These are phyloP conservation scores for Sphaceloma murrayae DNA, from an alignment of 2,329 filamentous ascomycete genomes.

Conservation along the genomic window DNA sequence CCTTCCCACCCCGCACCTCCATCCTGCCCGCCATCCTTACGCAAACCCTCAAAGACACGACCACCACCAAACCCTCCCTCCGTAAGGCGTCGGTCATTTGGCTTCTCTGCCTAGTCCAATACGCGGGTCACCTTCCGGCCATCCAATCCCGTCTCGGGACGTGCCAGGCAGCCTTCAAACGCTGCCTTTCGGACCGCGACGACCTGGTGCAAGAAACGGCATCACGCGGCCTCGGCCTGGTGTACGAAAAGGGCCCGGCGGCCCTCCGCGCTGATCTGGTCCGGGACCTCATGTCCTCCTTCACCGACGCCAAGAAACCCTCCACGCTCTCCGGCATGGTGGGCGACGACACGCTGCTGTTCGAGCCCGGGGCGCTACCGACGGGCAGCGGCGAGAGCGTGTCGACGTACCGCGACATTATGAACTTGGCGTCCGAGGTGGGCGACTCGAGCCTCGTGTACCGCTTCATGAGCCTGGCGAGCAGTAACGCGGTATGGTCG, in stretches of 20 bases:
- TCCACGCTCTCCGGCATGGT: slow-evolving; percentile 56
- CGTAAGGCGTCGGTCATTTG: slow-evolving; percentile 91
- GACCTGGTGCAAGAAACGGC: slow-evolving; percentile 94
- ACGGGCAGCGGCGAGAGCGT: slow-evolving; percentile 76
- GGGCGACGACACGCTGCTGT: slow-evolving; percentile 81
- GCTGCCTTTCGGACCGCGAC: slow-evolving; percentile 76
- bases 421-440: slow-evolving; percentile 89
- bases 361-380: slow-evolving; percentile 80
- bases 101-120: slow-evolving; percentile 84
- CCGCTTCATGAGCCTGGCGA: slow-evolving; percentile 94
- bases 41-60: slow-evolving; percentile 67
- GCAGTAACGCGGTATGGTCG: slow-evolving; percentile 93
- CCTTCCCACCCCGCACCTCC: slow-evolving; percentile 30
- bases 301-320: slow-evolving; percentile 64
- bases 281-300: slow-evolving; percentile 76
- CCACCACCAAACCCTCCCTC: slow-evolving; percentile 76
- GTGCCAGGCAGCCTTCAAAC: slow-evolving; percentile 79
- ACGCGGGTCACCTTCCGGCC: slow-evolving; percentile 68
- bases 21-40: slow-evolving; percentile 52
- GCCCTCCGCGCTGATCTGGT: slow-evolving; percentile 73
- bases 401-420: slow-evolving; percentile 95
- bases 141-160: slow-evolving; percentile 66
- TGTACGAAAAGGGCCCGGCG: slow-evolving; percentile 85
- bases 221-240: slow-evolving; percentile 77
- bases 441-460: slow-evolving; percentile 95